Conservation (phyloP, 495 filamentous ascomycete species). For the Letharia columbiana region DNA sequence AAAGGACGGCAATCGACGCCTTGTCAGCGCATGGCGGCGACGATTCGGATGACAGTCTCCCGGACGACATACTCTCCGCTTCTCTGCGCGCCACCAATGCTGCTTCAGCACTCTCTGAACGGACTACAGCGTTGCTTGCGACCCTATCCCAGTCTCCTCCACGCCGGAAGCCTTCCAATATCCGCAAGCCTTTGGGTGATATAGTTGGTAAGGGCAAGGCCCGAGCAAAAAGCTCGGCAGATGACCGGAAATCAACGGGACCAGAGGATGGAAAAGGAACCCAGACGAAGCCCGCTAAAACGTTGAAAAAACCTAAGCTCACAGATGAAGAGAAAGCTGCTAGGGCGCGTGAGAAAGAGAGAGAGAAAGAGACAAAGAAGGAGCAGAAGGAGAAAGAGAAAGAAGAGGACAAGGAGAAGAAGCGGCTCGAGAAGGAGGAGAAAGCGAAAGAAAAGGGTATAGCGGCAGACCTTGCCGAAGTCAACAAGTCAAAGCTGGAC, state of each 20-base stretch:
- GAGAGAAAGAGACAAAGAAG: constrained; percentile 41
- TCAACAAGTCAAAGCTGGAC: constrained; percentile 66
- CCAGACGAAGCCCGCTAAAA: constrained; percentile 10
- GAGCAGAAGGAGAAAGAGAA: constrained; percentile 40
- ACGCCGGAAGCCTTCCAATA: constrained; percentile 10
- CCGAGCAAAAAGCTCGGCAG: not conserved
- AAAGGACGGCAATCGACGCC: constrained; percentile 10
- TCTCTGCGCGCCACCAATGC: not conserved
- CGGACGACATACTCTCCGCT: constrained; percentile 21
- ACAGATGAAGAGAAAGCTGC: constrained; percentile 38
- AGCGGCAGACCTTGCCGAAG: constrained; percentile 60
- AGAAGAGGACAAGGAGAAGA: constrained; percentile 43
- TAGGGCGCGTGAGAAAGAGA: constrained; percentile 39
- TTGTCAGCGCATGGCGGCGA: constrained; percentile 30
- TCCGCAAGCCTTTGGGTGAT: constrained; percentile 6
- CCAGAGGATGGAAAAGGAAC: not conserved
- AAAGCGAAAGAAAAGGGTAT: constrained; percentile 56
- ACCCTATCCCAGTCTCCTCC: constrained; percentile 23
- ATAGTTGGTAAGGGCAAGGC: constrained; percentile 12
- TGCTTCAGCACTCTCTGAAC: constrained; percentile 15
- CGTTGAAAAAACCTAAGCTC: constrained; percentile 31
- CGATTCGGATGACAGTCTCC: constrained; percentile 32
- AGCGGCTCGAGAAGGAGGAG: constrained; percentile 43
- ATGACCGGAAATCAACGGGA: not conserved
- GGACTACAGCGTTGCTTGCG: constrained; percentile 37